phyloP scores from a whole-genome alignment of 202 grass and related monocot species.

The Zizania palustris region DNA sequence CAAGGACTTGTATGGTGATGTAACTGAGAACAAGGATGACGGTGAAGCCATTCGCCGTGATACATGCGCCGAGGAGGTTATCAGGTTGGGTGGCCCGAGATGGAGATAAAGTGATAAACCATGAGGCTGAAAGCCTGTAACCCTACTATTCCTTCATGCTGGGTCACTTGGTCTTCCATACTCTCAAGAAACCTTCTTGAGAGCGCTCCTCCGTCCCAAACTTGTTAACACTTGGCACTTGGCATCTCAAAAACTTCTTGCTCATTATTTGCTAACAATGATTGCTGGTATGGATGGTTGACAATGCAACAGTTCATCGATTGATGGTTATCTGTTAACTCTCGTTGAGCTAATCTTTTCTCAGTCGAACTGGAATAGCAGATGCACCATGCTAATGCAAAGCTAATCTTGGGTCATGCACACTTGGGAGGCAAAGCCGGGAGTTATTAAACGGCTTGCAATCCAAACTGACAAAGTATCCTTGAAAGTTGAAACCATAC shows the following conservation, averaged over 20 bases:
- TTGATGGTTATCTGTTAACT: background rate
- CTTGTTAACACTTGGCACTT: conserved; percentile 2
- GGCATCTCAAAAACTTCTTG: background rate
- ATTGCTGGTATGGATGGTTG: background rate
- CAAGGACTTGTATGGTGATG: conserved; percentile 84
- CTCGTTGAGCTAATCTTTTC: background rate
- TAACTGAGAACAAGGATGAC: conserved; percentile 60
- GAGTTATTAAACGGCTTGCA: background rate
- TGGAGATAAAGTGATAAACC: conserved; percentile 82
- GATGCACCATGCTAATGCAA: background rate
- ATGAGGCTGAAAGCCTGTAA: background rate
- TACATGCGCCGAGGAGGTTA: conserved; percentile 80
- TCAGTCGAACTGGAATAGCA: background rate
- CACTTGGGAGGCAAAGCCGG: too few species aligned
- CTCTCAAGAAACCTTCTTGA: background rate
- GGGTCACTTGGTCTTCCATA: background rate
- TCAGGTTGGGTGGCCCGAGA: conserved; percentile 66
- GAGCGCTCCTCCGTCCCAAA: background rate
- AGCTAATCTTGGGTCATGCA: background rate
- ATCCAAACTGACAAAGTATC: too few species aligned
- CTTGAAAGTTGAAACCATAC: background rate
- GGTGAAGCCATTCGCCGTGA: conserved; percentile 50
- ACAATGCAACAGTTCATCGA: background rate
- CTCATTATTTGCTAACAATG: background rate
- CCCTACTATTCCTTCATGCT: background rate